A percentile compares a stretch with the other conserved stretches of the same genome.
These are phyloP conservation scores for Hysterangium stoloniferum DNA, from an alignment of 768 basidiomycete genomes.

Conservation along the genomic window DNA sequence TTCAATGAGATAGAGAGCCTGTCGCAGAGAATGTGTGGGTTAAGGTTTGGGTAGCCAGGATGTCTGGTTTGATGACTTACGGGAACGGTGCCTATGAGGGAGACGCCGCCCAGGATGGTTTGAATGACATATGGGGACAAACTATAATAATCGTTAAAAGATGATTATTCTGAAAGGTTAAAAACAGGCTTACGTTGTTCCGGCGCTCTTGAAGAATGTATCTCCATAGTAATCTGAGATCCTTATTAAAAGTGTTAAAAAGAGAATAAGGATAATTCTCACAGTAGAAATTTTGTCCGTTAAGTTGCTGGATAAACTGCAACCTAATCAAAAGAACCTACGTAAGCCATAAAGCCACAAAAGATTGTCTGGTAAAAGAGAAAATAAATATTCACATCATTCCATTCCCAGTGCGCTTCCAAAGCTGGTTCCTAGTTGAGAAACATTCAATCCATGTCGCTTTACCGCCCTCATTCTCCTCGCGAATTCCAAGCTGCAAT, in stretches of 20 bases:
- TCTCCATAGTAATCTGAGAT: slow-evolving; percentile 69
- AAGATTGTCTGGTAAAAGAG: too few relatives aligned
- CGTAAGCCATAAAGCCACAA: too few relatives aligned
- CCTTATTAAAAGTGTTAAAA: too few relatives aligned
- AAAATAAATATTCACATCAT: slow-evolving; percentile 41
- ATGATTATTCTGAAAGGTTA: not conserved
- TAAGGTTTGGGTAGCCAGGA: not conserved
- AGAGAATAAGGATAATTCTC: too few relatives aligned
- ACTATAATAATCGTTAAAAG: slow-evolving; percentile 20
- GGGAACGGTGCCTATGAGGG: slow-evolving; percentile 64
- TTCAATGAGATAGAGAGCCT: slow-evolving; percentile 61
- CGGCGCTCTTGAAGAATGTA: slow-evolving; percentile 71
- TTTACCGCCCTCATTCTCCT: slow-evolving; percentile 75
- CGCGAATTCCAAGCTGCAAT: slow-evolving; percentile 53
- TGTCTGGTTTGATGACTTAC: slow-evolving; percentile 3
- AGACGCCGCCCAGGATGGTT: slow-evolving; percentile 65
- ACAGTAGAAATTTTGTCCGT: slow-evolving; percentile 81
- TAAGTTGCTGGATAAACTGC: slow-evolving; percentile 74
- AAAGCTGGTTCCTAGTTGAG: slow-evolving; percentile 55
- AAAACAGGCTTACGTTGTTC: slow-evolving; percentile 41
- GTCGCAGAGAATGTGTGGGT: not conserved
- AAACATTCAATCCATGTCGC: slow-evolving; percentile 77
- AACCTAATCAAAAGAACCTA: too few relatives aligned
- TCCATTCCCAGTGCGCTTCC: slow-evolving; percentile 71
- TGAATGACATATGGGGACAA: slow-evolving; percentile 69